A percentile compares a stretch with the other conserved stretches of the same genome.
Evolutionary conservation across 192 early-diverging fungal species (phyloP).

Genomic region (Funneliformis geosporum): DNA sequence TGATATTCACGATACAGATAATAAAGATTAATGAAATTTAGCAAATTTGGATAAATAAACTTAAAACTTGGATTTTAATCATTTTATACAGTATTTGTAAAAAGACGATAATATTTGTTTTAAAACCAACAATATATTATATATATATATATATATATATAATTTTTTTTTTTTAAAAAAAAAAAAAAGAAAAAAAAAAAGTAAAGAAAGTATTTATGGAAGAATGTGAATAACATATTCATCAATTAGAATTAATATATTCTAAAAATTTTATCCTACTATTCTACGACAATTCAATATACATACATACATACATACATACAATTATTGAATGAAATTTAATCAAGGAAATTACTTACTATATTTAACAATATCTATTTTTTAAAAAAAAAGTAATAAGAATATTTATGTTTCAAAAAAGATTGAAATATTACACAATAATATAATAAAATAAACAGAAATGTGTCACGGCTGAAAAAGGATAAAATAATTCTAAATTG

Average conservation of each 20-base stretch:
- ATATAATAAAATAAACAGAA: background rate
- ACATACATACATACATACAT: background rate
- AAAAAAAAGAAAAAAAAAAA: too few relatives aligned
- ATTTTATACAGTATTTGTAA: too few relatives aligned
- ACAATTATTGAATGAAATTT: background rate
- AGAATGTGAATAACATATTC: background rate
- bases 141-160: too few relatives aligned
- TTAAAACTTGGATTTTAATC: too few relatives aligned
- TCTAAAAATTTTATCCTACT: background rate
- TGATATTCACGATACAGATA: background rate
- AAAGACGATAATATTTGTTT: background rate
- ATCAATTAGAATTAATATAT: background rate
- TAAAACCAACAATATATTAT: too few relatives aligned
- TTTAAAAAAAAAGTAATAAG: background rate
- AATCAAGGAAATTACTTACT: background rate
- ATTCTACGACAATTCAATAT: background rate
- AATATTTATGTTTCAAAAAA: background rate
- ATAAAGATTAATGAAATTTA: background rate
- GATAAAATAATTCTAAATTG: background rate
- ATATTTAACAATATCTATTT: background rate
- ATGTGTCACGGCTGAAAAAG: background rate
- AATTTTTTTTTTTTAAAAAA: too few relatives aligned
- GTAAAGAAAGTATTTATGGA: background rate
- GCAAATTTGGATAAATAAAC: too few relatives aligned
- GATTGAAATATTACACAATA: background rate